Base-by-base conservation (phyloP, 2,329 filamentous ascomycete species). In the Penicillium sp. region DNA sequence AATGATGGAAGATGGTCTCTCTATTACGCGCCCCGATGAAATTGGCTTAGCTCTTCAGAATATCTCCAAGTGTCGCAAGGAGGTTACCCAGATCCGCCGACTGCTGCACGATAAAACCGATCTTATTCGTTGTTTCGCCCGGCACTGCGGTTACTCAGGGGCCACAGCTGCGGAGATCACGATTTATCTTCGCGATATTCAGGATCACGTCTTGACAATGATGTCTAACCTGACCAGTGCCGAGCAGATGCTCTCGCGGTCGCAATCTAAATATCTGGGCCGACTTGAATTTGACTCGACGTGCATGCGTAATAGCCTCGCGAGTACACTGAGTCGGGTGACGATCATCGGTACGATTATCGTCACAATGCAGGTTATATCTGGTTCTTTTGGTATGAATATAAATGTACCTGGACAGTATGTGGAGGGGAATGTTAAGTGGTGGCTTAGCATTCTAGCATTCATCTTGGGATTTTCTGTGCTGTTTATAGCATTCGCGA, bases 141-240 rank as follows among this genome's bases (percentile, higher is more conserved):
- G 97, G 79, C 90, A 93, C 54, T 97, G 93, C 84, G 97, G 96
- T 72, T 91, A 93, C 79, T 88, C 90, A 62, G 90, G 96, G 45
- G 93, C 93, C 1, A 91, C 93, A 6, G 89, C 91, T 21, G 92
- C 93, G 78, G 92, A 97, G 70, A 96, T 98, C 59, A 92, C 91
- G 22, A 84, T 97, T 68, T 97, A 97, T 71, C 85, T 98, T 29
- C 90, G 90, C 67, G 93, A 98, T 76, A 96, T 97, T 61, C 93
- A 97, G 75, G 93, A 98, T 75, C 93, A 98, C 82, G 92, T 97
- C 55, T 89, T 97, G 57, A 97, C 93, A 35, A 97, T 97, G 93
- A 93, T 96, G 82, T 91, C 89, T 67, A 97, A 95, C 75, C 77
- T 98, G 61, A 86, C 86, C 1, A 93, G 97, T 71, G 96, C 95